phyloP scores from a whole-genome alignment of 2,329 filamentous ascomycete species.

The Stachybotrys chlorohalonatus region DNA sequence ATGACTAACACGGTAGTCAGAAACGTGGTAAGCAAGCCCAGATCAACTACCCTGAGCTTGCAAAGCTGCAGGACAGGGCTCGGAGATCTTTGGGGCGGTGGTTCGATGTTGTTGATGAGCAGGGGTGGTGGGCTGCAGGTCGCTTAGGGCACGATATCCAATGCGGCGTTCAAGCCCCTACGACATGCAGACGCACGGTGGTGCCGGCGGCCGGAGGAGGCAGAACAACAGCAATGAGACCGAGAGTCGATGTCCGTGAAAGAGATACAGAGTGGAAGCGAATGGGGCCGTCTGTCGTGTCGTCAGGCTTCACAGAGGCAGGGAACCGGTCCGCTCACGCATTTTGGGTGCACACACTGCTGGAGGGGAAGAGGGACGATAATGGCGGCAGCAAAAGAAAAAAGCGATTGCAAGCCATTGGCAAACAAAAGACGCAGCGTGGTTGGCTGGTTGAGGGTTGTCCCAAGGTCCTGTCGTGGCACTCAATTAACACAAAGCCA shows the following conservation, averaged over 20 bases:
- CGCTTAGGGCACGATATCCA: neutral
- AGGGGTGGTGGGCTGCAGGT: neutral
- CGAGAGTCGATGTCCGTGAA: too few relatives aligned
- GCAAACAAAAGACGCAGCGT: too few relatives aligned
- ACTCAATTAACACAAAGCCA: too few relatives aligned
- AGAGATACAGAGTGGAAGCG: too few relatives aligned
- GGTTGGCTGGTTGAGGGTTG: too few relatives aligned
- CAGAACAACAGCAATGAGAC: neutral
- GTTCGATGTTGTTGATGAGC: neutral
- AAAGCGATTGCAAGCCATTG: too few relatives aligned
- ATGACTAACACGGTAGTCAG: neutral
- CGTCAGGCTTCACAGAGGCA: neutral
- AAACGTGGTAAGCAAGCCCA: neutral
- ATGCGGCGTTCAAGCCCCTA: too few relatives aligned
- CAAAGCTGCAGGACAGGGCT: neutral
- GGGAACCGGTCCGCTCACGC: too few relatives aligned
- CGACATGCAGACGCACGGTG: neutral
- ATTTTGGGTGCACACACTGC: too few relatives aligned
- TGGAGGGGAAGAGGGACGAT: too few relatives aligned
- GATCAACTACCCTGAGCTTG: neutral
- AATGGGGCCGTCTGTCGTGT: neutral
- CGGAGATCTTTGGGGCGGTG: neutral
- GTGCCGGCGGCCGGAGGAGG: neutral
- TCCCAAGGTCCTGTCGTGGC: too few relatives aligned
- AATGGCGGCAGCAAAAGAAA: too few relatives aligned